A percentile compares a stretch with the other conserved stretches of the same genome.
Evolutionary conservation across 2,329 filamentous ascomycete genomes (phyloP).

Genomic region (Cercospora nicotianae): DNA sequence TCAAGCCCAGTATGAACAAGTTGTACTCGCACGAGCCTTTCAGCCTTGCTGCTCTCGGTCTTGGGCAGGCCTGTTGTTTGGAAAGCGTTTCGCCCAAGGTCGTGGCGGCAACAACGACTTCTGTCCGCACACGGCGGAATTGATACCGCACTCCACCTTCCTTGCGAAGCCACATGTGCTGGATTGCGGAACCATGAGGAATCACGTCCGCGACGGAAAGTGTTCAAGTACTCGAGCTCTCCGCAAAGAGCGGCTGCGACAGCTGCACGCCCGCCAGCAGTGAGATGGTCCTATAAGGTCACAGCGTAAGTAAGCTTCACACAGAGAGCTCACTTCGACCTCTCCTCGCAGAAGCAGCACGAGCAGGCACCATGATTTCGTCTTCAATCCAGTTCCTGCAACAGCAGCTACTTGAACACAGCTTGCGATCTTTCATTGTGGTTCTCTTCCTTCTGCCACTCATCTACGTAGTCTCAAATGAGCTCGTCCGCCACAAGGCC

Average conservation of each 20-base stretch:
- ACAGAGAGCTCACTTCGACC: neutral
- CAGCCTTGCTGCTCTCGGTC: no score
- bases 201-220: slow-evolving; percentile 9
- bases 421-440: slow-evolving; percentile 2
- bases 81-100: neutral
- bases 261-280: neutral
- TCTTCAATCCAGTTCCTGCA: slow-evolving; percentile 5
- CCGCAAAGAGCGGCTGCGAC: neutral
- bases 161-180: neutral
- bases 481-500: slow-evolving; percentile 35
- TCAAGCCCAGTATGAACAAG: neutral
- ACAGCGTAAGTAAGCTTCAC: neutral
- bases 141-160: neutral
- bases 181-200: neutral
- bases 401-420: slow-evolving; percentile 8
- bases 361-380: slow-evolving; percentile 11
- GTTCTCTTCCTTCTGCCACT: slow-evolving; percentile 36
- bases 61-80: neutral
- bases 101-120: neutral
- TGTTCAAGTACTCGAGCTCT: slow-evolving; percentile 7
- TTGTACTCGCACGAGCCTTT: neutral
- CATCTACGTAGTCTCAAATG: slow-evolving; percentile 41
- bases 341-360: neutral
- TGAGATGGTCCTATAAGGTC: neutral
- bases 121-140: neutral